Evolutionary conservation across 208 protist species (phyloP), one percentile per base, ranked within the genome.

Genomic region (Lotmaria passim): DNA sequence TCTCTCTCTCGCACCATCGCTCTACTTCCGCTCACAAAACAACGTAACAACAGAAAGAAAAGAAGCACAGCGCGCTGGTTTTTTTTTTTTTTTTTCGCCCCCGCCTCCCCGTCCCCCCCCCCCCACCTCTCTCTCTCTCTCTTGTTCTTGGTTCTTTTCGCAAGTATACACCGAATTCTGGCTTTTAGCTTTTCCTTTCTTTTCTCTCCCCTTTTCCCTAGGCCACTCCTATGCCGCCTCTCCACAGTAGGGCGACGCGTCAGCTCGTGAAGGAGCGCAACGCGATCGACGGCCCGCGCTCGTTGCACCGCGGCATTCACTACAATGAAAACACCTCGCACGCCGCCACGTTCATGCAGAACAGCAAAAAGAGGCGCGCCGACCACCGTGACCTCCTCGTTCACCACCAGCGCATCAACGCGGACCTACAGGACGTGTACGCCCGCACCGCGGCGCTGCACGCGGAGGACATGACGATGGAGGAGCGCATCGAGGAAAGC

Each of bases 391-490:
- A 93, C 38, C 80, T 95, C 26, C 87, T 95, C 48, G 90, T 95
- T 6, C 90, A 95, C 67, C 90, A 95, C 31, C 90, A 95, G 71
- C 90, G 91, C 62, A 88, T 95, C 69, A 90, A 89, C 69, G 87
- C 82, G 14, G 79, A 90, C 5, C 65, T 95, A 44, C 85, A 95
- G 47, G 90, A 93, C 47, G 51, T 95, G 7, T 95, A 95, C 77
- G 58, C 84, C 23, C 87, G 90, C 63, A 92, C 86, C 12, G 85
- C 90, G 0, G 83, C 85, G 23, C 72, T 95, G 51, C 86, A 93
- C 77, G 46, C 79, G 3, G 75, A 77, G 15, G 75, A 93, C 61
- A 79, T 81, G 30, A 95, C 90, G n/a, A 93, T 95, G 87, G 87
- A 92, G 71, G 83, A 95, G 68, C 87, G 90, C 78, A 93, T 93